These are phyloP conservation scores for Cymbidium sinense DNA, from an alignment of 106 monocot genomes.

Conservation along the genomic window DNA sequence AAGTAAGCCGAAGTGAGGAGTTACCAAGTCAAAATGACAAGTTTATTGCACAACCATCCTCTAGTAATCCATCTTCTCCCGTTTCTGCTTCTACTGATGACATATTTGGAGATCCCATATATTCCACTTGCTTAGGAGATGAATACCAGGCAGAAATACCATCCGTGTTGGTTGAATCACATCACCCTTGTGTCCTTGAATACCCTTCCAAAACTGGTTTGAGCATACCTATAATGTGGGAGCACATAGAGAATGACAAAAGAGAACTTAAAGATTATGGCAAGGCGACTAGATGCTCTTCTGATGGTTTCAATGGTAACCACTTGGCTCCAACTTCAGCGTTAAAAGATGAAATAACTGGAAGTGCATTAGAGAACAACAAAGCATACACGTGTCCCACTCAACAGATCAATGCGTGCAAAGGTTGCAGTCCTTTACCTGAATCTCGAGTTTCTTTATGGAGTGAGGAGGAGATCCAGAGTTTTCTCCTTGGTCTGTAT, in stretches of 20 bases:
- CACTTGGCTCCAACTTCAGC: background rate
- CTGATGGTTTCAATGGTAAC: background rate
- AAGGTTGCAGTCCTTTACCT: conserved; percentile 35
- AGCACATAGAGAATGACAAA: conserved; percentile 7
- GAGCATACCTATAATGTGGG: conserved; percentile 50
- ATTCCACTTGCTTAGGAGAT: conserved; percentile 64
- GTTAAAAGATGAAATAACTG: background rate
- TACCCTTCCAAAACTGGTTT: conserved; percentile 20
- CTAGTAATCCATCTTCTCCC: conserved; percentile 18
- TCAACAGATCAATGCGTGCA: background rate
- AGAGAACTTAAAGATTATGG: background rate
- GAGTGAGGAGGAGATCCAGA: conserved; percentile 44
- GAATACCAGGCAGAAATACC: conserved; percentile 74
- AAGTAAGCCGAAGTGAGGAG: background rate
- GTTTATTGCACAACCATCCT: conserved; percentile 18
- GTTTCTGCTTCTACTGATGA: conserved; percentile 25
- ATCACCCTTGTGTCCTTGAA: conserved; percentile 14
- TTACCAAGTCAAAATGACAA: conserved; percentile 15
- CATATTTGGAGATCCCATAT: conserved; percentile 34
- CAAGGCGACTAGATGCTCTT: background rate
- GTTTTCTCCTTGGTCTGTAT: conserved; percentile 84
- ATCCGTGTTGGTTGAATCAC: conserved; percentile 15
- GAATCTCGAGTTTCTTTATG: conserved; percentile 26
- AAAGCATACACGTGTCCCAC: background rate
- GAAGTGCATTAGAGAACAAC: background rate